These are phyloP conservation scores for Nelumbo lutea DNA, from an alignment of 164 flowering plant species.

Conservation along the genomic window DNA sequence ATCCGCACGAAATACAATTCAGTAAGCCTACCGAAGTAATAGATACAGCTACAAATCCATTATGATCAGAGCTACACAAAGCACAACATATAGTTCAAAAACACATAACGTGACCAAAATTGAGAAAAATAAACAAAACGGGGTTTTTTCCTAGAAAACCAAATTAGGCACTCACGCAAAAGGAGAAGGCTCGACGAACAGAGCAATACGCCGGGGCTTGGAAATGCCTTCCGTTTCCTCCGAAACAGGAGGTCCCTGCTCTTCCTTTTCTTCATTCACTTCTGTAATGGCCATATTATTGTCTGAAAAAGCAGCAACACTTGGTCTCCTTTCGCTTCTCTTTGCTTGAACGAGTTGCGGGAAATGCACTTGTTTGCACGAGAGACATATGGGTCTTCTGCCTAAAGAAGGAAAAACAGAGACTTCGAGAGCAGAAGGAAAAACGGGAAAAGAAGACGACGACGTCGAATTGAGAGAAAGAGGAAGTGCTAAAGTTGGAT, in stretches of 20 bases:
- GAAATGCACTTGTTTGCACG: constrained; percentile 7
- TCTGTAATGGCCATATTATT: constrained; percentile 44
- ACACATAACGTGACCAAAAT: not conserved
- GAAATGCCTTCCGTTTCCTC: constrained; percentile 40
- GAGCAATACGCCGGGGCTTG: constrained; percentile 79
- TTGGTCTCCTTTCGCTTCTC: constrained; percentile 3
- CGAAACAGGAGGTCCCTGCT: constrained; percentile 44
- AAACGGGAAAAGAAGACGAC: not conserved
- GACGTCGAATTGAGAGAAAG: constrained; percentile 11
- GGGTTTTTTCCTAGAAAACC: not conserved
- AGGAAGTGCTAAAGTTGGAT: constrained; percentile 39
- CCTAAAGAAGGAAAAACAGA: constrained; percentile 4
- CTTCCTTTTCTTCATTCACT: constrained; percentile 30
- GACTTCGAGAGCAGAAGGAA: constrained; percentile 3
- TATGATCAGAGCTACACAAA: not conserved
- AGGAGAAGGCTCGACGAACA: constrained; percentile 99
- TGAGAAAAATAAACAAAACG: not conserved
- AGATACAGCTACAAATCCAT: not conserved
- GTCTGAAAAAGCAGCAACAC: constrained; percentile 13
- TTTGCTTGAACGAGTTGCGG: not conserved
- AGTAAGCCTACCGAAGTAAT: not conserved
- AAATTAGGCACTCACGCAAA: constrained; percentile 66
- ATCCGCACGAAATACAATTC: too few species aligned
- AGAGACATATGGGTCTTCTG: constrained; percentile 18
- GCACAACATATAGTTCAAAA: not conserved